Percentiles rank a stretch among this genome's conserved stretches.
phyloP scores from a whole-genome alignment of 1,284 basidiomycete species.

The Rhizoctonia solani region DNA sequence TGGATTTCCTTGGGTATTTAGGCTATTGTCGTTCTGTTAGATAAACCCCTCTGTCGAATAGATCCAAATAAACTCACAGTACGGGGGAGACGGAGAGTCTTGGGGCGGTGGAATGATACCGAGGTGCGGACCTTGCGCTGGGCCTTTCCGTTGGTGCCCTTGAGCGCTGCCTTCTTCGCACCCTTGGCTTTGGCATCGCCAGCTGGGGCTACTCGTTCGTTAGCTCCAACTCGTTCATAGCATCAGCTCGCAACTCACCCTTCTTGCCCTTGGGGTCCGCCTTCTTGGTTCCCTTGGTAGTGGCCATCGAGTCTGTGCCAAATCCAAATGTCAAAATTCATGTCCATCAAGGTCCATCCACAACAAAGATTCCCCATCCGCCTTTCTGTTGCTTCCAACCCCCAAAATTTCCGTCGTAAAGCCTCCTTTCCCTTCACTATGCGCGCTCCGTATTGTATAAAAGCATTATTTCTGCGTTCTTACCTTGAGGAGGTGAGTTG shows the following conservation, averaged over 20 bases:
- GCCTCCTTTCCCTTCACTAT: too few relatives aligned
- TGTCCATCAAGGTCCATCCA: slow-evolving; percentile 19
- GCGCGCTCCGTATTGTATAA: not conserved
- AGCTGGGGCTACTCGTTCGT: slow-evolving; percentile 46
- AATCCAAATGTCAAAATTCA: not conserved
- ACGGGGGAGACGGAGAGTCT: slow-evolving; percentile 86
- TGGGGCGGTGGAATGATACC: slow-evolving; percentile 95
- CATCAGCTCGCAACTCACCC: not conserved
- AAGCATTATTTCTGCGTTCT: slow-evolving; percentile 8
- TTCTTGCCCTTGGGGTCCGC: slow-evolving; percentile 23
- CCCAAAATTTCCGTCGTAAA: too few relatives aligned
- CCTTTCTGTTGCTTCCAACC: not conserved
- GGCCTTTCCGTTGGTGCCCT: slow-evolving; percentile 78
- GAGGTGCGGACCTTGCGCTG: slow-evolving; percentile 84
- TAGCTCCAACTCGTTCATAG: not conserved
- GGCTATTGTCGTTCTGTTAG: slow-evolving; percentile 51
- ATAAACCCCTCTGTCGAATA: not conserved
- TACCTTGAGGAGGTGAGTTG: slow-evolving; percentile 20
- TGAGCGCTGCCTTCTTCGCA: slow-evolving; percentile 95
- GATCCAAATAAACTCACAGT: slow-evolving; percentile 41
- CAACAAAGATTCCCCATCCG: not conserved
- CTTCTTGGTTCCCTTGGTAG: slow-evolving; percentile 30
- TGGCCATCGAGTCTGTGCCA: slow-evolving; percentile 17
- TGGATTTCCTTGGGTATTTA: slow-evolving; percentile 92
- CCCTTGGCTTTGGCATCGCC: slow-evolving; percentile 83